phyloP scores from a whole-genome alignment of 1,284 basidiomycete species.

The Malassezia dermatis region DNA sequence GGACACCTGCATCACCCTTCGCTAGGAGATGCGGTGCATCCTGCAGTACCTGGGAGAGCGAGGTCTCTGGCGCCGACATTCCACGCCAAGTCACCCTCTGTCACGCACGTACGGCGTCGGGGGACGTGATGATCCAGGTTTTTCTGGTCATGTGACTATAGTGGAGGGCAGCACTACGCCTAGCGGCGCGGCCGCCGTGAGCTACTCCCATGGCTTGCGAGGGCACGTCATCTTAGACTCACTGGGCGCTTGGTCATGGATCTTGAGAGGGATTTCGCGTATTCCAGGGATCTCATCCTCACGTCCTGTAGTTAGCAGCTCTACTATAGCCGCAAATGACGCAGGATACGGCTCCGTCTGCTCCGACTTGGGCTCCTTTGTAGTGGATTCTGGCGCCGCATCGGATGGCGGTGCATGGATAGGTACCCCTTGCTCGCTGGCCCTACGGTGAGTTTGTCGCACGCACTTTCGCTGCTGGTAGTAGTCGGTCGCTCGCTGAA shows the following conservation, averaged over 20 bases:
- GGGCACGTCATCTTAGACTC: conserved; percentile 25
- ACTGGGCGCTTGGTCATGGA: conserved; percentile 34
- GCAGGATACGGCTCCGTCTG: conserved; percentile 27
- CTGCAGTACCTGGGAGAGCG: not conserved
- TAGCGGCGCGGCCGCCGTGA: not conserved
- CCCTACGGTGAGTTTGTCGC: not conserved
- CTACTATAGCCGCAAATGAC: conserved; percentile 42
- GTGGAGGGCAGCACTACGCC: not conserved
- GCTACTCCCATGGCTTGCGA: conserved; percentile 36
- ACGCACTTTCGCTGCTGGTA: conserved; percentile 20
- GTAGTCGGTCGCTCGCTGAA: conserved; percentile 24
- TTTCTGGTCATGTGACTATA: conserved; percentile 5
- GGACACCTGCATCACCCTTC: not conserved
- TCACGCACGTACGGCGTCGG: not conserved
- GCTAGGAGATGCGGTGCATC: conserved; percentile 5
- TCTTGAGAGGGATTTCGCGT: conserved; percentile 39
- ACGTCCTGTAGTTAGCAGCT: conserved; percentile 42
- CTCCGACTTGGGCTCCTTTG: not conserved
- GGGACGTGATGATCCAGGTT: conserved; percentile 2
- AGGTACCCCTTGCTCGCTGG: not conserved
- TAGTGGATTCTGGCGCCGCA: not conserved
- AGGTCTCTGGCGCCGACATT: not conserved
- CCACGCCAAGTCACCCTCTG: not conserved
- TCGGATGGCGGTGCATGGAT: not conserved
- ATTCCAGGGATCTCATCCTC: conserved; percentile 43